Base-by-base conservation (phyloP, 768 basidiomycete genomes). In the Clitopilus passeckerianus region DNA sequence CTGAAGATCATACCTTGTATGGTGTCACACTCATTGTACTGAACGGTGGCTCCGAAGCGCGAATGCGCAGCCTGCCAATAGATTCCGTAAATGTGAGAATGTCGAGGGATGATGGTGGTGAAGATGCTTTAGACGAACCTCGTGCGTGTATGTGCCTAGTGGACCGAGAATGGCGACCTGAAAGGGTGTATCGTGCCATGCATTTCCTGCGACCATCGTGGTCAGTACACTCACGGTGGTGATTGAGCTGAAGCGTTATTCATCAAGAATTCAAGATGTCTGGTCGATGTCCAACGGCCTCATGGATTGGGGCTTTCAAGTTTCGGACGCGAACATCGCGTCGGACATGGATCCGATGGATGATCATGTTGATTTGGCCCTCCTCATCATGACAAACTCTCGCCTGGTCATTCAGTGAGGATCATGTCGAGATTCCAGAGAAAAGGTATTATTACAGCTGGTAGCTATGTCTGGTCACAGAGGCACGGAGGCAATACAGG, bases 101-200 rank as follows among this genome's bases (percentile, higher is more conserved):
- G 37, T 18, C 18, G 23, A 50, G 20, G 46, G 46, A 50, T 22
- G n/a, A 22, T 50, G 46, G n/a, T 23, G 22, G 46, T 22, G 46
- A 50, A 18, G 16, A 22, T 16, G 6, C 18, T n/a, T 23, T 4
- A 23, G 16, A 61, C 71, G 61, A 59, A 76, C 72, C 66, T 75
- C 86, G 62, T 90, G 88, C 24, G 87, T 81, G 68, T 89, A 89
- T 34, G 89, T 90, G 30, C 89, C 89, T 50, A 78, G 72, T 27
- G 89, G 89, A 7, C 89, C 89, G 43, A 90, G 74, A 66, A 84
- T 82, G 54, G 83, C 82, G 20, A 90, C 72, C 64, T 37, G 56
- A 37, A 23, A 5, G 14, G 57, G 20, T 18, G 20, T 23, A 24
- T 34, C 41, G 9, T 22, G 46, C 46, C 22, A 12, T 20, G 6